Evolutionary conservation across 176 grass and related monocot genomes (phyloP).

Genomic region (Musa beccarii): DNA sequence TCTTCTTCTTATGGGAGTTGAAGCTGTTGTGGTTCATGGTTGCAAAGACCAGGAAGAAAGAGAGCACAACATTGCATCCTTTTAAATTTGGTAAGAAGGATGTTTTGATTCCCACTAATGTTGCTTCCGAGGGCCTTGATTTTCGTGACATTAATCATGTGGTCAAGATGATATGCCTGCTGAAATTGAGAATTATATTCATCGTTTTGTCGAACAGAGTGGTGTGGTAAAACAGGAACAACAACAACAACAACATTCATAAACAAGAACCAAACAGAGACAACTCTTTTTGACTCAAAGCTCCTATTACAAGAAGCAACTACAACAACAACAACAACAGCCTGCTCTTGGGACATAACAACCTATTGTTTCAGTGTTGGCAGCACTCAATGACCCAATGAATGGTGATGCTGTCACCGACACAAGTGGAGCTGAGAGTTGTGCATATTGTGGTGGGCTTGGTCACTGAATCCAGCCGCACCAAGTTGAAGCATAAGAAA

Average conservation of each 20-base stretch:
- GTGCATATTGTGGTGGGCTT: conserved; percentile 80
- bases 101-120: conserved; percentile 79
- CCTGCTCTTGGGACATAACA: conserved; percentile 19
- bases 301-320: conserved; percentile 78
- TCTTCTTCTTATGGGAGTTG: conserved; percentile 89
- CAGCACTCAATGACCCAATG: conserved; percentile 65
- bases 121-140: conserved; percentile 91
- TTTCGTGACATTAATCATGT: conserved; percentile 95
- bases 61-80: conserved; percentile 56
- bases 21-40: conserved; percentile 74
- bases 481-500: conserved; percentile 85
- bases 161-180: conserved; percentile 95
- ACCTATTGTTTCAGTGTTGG: conserved; percentile 75
- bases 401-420: conserved; percentile 58
- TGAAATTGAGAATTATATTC: conserved; percentile 91
- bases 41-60: conserved; percentile 97
- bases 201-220: conserved; percentile 76
- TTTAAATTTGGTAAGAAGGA: conserved; percentile 73
- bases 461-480: conserved; percentile 71
- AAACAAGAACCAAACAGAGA: conserved; percentile 90
- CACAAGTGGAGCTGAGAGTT: conserved; percentile 79
- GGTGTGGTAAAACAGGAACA: conserved; percentile 82
- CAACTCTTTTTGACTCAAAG: conserved; percentile 74
- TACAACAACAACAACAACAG: too few species aligned
- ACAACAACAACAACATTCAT: conserved; percentile 70